Base-by-base conservation (phyloP, 2,329 filamentous ascomycete species). In the Laburnicola sp. region DNA sequence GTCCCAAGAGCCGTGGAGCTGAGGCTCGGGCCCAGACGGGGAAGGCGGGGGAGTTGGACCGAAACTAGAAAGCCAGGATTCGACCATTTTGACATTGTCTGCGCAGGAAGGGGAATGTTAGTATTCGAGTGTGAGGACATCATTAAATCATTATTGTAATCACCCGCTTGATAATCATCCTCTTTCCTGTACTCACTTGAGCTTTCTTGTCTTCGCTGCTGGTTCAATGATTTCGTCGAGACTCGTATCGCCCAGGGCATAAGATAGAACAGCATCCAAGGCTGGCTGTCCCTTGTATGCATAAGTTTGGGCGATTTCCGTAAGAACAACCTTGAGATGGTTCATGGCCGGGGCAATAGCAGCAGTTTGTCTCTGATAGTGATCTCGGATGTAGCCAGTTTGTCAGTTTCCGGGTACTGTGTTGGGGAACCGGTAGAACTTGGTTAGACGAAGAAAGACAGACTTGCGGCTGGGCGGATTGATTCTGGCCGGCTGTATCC, bases 161-260 rank as follows among this genome's bases (percentile, higher is more conserved):
- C 66, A 37, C 67, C 65, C 30, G 76, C 74, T 58, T 69, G 73
- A 42, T 90, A 89, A 57, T 91, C 88, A 51, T 90, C 87, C 50
- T 74, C 75, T 41, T 41, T 92, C 89, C 58, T 92, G 53, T 91
- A 87, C 56, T 91, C 87, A 62, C 89, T 95, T 2, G 91, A 97
- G 59, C 89, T 93, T 58, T 57, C 66, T 6, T 57, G 59, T 27
- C 68, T 10, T 42, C 3, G 36, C 26, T 25, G 32, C 34, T 16
- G 26, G 37, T 5, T 49, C 51, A 9, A 83, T 75, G 53, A 79
- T 83, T 35, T 86, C 82, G 53, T 86, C 79, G 4, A 86, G 71
- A 48, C 72, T 76, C 50, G 79, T 78, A 63, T 86, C 83, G 5
- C 83, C 82, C 27, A 86, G 69, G 6, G 85, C 77, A 65, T 84